Base-by-base conservation (phyloP, 805 yeast genomes). In the Teunomyces atbi region DNA sequence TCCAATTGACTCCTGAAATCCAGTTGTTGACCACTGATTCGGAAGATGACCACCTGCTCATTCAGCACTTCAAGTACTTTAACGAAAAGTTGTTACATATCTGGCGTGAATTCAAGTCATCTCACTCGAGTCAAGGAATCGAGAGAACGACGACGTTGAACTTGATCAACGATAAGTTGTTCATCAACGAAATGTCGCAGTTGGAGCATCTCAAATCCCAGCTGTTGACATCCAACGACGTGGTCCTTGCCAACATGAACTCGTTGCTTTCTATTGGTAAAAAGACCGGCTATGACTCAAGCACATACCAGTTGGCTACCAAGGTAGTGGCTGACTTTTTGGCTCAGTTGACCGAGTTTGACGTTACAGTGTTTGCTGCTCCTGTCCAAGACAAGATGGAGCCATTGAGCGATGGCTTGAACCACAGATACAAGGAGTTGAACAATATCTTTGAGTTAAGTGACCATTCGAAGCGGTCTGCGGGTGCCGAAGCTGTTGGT, bases 171-270 rank as follows among this genome's bases (percentile, higher is more conserved):
- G 81, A 78, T 53, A 69, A 72, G 51, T 53, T 62, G n/a, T 78
- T 71, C 60, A 73, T 77, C 48, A 70, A 64, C 45, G 83, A 79
- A 55, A 54, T 78, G 46, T 63, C 76, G 34, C 82, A 78, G 57
- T 61, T 78, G 52, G 66, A 71, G 16, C 76, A 68, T 51, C 62
- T 77, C 45, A 57, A 65, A 13, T 57, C 60, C 18, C 53, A 56
- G 19, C 49, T 62, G 6, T 15, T 16, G 8, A 39, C 55, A 5
- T 30, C 60, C 2, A 41, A 50, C 3, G 67, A 62, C 40, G 55
- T 64, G 20, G 56, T 74, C 3, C 58, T 74, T 8, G 57, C 75
- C 42, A 68, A 72, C 44, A 62, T 75, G 44, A 66, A 75, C 52
- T 73, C 82, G 1, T 67, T 78, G 42, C 52, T 59, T 23, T 61